Base-by-base conservation (phyloP, 345 rosid genomes). In the Laguncularia racemosa region DNA sequence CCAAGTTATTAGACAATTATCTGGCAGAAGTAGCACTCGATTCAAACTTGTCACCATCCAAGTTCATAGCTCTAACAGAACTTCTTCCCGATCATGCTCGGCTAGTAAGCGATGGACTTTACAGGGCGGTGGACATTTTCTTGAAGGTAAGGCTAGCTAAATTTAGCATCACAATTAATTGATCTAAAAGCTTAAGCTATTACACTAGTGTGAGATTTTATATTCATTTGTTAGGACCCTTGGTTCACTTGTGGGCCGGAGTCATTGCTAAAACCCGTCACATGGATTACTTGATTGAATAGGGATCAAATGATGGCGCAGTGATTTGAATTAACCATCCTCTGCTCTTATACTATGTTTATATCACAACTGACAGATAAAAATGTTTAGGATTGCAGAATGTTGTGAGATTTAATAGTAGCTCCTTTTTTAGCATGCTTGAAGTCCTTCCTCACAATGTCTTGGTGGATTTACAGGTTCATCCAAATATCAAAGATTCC, bases 71-170 rank as follows among this genome's bases (percentile, higher is more conserved):
- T 40, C 73, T 89, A 44, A 85, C 90, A 11, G 97, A 93, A 70
- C 72, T 87, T 26, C 88, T 89, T 55, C 99, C 99, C 4, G 99
- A 93, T 71, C 96, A 93, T 64, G 90, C 99, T 68, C 92, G 97
- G 17, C 52, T 84, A 47, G 77, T 71, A n/a, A 89, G 95, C 33
- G 99, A 93, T 69, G 99, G 95, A 47, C 70, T 93, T 20, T 93
- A 93, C 66, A 75, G 96, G 75, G 97, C 99, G 20, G 96, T 71
- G 8, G 99, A 89, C 71, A 81, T 89, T 64, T 89, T 85, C 81
- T 95, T 89, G 56, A 87, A 89, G 67, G 99, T 86, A 59, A 76
- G 71, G 47, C 17, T 48, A 19, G 10, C 7, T 33, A 33, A 3
- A 33, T 33, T 33, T 23, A 6, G 28, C 28, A 2, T 3, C 28